phyloP scores from a whole-genome alignment of 2,329 filamentous ascomycete species.

The Calonectria multiphialidica region DNA sequence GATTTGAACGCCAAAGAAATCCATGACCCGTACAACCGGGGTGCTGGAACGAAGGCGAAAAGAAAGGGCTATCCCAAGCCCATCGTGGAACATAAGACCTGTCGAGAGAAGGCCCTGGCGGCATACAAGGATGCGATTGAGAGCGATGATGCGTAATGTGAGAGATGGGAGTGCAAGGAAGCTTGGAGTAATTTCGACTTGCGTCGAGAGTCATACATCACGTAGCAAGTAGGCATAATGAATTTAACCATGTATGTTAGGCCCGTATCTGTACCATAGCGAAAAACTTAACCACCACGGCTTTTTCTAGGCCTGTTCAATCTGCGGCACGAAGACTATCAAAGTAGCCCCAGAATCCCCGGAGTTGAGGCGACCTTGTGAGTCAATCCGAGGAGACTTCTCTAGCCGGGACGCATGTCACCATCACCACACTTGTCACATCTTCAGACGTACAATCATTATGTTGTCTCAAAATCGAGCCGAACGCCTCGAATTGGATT shows the following conservation, averaged over 20 bases:
- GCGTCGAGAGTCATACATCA: conserved; percentile 6
- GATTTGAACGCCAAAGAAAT: conserved; percentile 75
- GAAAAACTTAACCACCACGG: conserved; percentile 66
- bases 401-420: conserved; percentile 60
- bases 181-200: not conserved
- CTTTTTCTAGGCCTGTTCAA: conserved; percentile 71
- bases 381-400: conserved; percentile 65
- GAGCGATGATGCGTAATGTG: conserved; percentile 40
- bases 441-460: conserved; percentile 46
- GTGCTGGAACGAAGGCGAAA: conserved; percentile 68
- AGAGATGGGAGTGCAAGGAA: not conserved
- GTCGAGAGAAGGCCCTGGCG: conserved; percentile 74
- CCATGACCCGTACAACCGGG: conserved; percentile 83
- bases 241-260: conserved; percentile 58
- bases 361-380: conserved; percentile 53
- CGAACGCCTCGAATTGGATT: conserved; percentile 61
- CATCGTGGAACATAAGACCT: conserved; percentile 80
- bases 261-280: conserved; percentile 76
- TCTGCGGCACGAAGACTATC: conserved; percentile 72
- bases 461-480: conserved; percentile 58
- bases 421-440: conserved; percentile 45
- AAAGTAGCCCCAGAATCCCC: conserved; percentile 67
- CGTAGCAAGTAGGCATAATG: conserved; percentile 16
- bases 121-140: conserved; percentile 73
- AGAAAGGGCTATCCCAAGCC: conserved; percentile 79